These are phyloP conservation scores for Kondoa subrosea DNA, from an alignment of 768 basidiomycete genomes.

Conservation along the genomic window DNA sequence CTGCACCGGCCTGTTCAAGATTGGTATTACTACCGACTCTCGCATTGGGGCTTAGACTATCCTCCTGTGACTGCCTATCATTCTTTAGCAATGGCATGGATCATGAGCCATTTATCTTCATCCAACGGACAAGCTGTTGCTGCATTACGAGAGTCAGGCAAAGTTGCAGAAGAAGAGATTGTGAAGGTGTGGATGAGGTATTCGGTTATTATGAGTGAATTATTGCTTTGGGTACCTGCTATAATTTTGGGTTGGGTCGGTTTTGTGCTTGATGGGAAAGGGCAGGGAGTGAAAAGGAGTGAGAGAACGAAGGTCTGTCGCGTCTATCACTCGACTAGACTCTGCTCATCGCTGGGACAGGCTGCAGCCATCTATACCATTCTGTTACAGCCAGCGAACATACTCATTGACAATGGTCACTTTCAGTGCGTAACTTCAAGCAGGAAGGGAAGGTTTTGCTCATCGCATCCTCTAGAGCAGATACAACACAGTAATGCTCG, in stretches of 20 bases:
- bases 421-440: constrained; percentile 43
- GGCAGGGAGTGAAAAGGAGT: constrained; percentile 12
- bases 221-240: constrained; percentile 57
- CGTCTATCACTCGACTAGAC: not conserved
- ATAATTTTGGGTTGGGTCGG: constrained; percentile 49
- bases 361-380: constrained; percentile 46
- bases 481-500: constrained; percentile 87
- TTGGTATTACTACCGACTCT: constrained; percentile 79
- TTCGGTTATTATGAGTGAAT: constrained; percentile 53
- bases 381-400: constrained; percentile 63
- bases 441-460: not conserved
- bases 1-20: constrained; percentile 43
- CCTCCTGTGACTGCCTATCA: constrained; percentile 76
- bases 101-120: constrained; percentile 11
- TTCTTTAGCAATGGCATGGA: constrained; percentile 23
- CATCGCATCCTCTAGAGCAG: constrained; percentile 16
- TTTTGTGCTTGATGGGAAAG: constrained; percentile 40
- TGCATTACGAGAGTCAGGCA: constrained; percentile 52
- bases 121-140: constrained; percentile 43
- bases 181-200: constrained; percentile 52
- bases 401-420: constrained; percentile 79
- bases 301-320: constrained; percentile 51
- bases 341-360: not conserved
- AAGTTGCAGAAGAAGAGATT: constrained; percentile 28
- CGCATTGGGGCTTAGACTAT: constrained; percentile 91